A percentile compares a stretch with the other conserved stretches of the same genome.
These are phyloP conservation scores for Salvia splendens DNA, from an alignment of 257 asterid species.

Conservation along the genomic window DNA sequence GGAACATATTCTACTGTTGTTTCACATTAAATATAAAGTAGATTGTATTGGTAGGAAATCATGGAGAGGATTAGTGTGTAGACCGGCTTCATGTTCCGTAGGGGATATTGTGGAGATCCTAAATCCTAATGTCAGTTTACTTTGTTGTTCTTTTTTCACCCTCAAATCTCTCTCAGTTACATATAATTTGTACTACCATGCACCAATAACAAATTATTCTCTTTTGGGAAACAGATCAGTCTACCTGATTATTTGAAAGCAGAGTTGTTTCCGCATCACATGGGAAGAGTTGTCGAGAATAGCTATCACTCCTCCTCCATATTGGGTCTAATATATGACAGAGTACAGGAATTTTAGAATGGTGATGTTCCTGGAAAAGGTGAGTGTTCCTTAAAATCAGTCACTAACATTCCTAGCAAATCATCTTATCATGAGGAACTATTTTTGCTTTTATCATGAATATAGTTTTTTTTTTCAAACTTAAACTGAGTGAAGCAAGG, in stretches of 20 bases:
- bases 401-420: neutral
- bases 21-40: neutral
- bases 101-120: neutral
- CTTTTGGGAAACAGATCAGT: constrained; percentile 45
- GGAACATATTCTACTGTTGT: neutral
- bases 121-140: neutral
- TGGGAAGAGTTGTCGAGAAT: constrained; percentile 39
- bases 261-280: constrained; percentile 64
- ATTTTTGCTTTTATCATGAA: neutral
- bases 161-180: neutral
- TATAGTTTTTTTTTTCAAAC: neutral
- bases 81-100: neutral
- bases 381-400: constrained; percentile 22
- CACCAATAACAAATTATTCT: constrained; percentile 18
- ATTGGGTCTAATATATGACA: constrained; percentile 64
- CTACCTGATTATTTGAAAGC: constrained; percentile 51
- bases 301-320: constrained; percentile 59
- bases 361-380: constrained; percentile 37
- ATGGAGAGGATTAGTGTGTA: neutral
- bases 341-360: constrained; percentile 37
- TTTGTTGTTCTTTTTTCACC: neutral
- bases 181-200: neutral
- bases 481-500: neutral
- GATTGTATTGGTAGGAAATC: neutral
- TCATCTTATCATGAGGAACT: neutral